These are phyloP conservation scores for Waltergamsia citrina DNA, from an alignment of 2,329 filamentous ascomycete genomes.

Conservation along the genomic window DNA sequence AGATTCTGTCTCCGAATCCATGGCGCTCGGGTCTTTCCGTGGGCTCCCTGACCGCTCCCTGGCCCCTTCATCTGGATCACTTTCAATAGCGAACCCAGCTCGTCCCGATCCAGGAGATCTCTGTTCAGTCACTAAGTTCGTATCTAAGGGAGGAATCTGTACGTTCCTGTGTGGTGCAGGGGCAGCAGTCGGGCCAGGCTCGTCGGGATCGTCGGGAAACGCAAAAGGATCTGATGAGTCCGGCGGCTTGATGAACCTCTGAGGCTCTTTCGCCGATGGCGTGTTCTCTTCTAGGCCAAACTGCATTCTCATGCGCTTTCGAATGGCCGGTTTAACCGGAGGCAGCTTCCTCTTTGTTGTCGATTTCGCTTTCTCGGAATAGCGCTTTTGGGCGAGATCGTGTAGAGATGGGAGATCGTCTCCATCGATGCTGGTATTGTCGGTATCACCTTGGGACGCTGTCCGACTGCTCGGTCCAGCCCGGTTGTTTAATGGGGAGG, in stretches of 20 bases:
- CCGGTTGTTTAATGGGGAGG: conserved; percentile 13
- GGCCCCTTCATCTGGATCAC: conserved; percentile 12
- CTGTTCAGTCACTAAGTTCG: no score
- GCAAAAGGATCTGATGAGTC: neutral
- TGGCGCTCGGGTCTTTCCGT: neutral
- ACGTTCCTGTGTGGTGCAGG: no score
- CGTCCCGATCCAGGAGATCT: no score
- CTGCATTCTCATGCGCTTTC: neutral
- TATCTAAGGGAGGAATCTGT: no score
- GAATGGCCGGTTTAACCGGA: neutral
- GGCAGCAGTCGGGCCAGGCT: neutral
- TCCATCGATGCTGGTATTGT: conserved; percentile 24
- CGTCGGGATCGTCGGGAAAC: neutral
- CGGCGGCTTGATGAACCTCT: neutral
- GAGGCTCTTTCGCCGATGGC: neutral
- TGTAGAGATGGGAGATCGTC: conserved; percentile 26
- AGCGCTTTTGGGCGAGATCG: conserved; percentile 5
- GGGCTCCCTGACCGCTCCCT: no score
- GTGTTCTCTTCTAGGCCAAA: neutral
- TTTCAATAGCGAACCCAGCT: conserved; percentile 8
- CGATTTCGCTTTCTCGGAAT: conserved; percentile 11
- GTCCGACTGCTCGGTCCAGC: conserved; percentile 20
- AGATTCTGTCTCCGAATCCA: conserved; percentile 6
- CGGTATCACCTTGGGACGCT: conserved; percentile 23
- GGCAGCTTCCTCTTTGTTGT: neutral